Conservation (phyloP, 2,329 filamentous ascomycete species). For the Pseudocercospora macadamiae region DNA sequence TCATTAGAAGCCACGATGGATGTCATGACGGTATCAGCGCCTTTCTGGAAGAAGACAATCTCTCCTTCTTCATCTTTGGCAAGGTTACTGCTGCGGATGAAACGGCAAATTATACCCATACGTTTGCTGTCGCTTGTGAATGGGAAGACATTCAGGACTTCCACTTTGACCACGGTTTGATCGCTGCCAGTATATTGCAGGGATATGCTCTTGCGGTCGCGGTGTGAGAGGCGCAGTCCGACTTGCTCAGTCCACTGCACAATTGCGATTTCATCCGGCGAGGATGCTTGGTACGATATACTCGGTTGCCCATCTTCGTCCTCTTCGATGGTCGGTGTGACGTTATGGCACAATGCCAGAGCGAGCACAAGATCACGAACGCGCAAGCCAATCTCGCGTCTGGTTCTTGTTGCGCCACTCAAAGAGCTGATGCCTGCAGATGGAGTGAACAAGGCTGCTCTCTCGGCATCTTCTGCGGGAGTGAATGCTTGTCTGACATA, state of each 20-base stretch:
- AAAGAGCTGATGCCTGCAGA: constrained; percentile 66
- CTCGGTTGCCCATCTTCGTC: constrained; percentile 70
- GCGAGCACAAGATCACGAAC: constrained; percentile 93
- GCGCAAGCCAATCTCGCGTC: constrained; percentile 89
- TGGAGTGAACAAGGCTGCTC: constrained; percentile 67
- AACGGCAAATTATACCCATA: constrained; percentile 96
- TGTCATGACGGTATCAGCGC: constrained; percentile 98
- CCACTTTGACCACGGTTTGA: constrained; percentile 76
- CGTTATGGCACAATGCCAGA: constrained; percentile 92
- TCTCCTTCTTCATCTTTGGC: constrained; percentile 64
- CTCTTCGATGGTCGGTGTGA: constrained; percentile 87
- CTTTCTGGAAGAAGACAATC: constrained; percentile 99
- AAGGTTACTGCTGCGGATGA: constrained; percentile 59
- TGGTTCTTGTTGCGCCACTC: constrained; percentile 68
- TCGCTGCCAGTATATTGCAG: constrained; percentile 77
- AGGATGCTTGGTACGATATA: constrained; percentile 93
- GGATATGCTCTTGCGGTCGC: constrained; percentile 83
- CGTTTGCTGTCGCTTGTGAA: constrained; percentile 98
- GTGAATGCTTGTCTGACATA: constrained; percentile 87
- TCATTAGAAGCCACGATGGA: constrained; percentile 93
- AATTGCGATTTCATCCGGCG: constrained; percentile 97
- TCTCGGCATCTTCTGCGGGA: constrained; percentile 37
- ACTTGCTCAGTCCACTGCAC: constrained; percentile 94
- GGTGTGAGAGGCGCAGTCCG: constrained; percentile 78
- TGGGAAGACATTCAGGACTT: constrained; percentile 91